These are phyloP conservation scores for Chlorophyllum brunneum DNA, from an alignment of 768 basidiomycete genomes.

Conservation along the genomic window DNA sequence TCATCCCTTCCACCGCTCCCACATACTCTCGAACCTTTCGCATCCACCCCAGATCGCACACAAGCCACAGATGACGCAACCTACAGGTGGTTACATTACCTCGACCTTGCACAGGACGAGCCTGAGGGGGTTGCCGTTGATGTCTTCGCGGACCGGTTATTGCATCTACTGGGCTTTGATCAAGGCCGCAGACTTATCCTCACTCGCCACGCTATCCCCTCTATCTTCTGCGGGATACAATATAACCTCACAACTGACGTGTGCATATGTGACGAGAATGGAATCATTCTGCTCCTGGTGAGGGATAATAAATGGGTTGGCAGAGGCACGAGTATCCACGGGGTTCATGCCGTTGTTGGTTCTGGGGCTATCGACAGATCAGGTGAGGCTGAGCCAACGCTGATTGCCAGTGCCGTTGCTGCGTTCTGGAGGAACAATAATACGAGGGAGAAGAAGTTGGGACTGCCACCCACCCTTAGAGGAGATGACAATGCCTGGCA, in stretches of 20 bases:
- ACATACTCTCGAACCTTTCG: background rate
- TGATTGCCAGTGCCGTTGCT: conserved; percentile 1
- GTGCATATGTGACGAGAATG: conserved; percentile 4
- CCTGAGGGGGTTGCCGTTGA: background rate
- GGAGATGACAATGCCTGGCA: background rate
- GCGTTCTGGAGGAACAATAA: background rate
- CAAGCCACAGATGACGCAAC: background rate
- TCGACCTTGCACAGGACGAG: conserved; percentile 1
- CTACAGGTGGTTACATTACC: conserved; percentile 3
- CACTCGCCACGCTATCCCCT: conserved; percentile 3
- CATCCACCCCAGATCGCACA: background rate
- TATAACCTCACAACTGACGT: conserved; percentile 1
- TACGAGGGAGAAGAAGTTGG: background rate
- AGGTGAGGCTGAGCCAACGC: background rate
- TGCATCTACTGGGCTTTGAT: background rate
- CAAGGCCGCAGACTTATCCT: conserved; percentile 6
- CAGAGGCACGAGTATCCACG: background rate
- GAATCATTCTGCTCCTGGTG: background rate
- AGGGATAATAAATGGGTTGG: background rate
- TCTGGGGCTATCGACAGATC: background rate
- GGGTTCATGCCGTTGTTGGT: background rate
- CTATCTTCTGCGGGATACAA: conserved; percentile 1
- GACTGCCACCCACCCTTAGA: background rate
- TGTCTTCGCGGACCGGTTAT: background rate
- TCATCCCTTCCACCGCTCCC: background rate